phyloP scores from a whole-genome alignment of 441 rosid genomes.

The Erysimum cheiri region DNA sequence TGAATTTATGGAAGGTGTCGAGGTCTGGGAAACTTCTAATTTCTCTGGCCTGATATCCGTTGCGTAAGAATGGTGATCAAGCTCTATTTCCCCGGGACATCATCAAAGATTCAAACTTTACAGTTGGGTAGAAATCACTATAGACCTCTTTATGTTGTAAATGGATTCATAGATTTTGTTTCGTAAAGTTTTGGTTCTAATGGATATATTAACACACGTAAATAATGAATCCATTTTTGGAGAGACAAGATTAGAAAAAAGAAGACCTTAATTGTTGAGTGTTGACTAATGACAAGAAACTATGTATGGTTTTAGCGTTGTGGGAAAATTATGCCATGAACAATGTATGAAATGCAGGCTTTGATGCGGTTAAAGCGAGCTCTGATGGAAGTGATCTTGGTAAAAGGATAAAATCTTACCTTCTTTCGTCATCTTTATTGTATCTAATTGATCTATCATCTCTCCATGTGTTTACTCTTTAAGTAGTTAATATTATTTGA shows the following conservation, averaged over 20 bases:
- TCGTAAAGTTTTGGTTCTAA: slow-evolving; percentile 26
- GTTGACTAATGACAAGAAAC: slow-evolving; percentile 54
- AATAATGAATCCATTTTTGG: background rate
- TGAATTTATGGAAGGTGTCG: slow-evolving; percentile 74
- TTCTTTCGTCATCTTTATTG: background rate
- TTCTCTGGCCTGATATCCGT: slow-evolving; percentile 46
- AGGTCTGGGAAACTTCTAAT: slow-evolving; percentile 84
- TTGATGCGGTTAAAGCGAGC: slow-evolving; percentile 22
- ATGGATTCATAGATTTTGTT: slow-evolving; percentile 6
- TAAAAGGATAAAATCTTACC: slow-evolving; percentile 33
- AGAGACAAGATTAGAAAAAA: too few species aligned
- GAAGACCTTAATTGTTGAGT: slow-evolving; percentile 57
- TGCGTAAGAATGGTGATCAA: slow-evolving; percentile 13
- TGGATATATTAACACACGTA: slow-evolving; percentile 4
- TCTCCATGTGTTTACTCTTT: background rate
- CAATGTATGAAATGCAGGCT: slow-evolving; percentile 53
- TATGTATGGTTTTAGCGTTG: background rate
- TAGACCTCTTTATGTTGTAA: slow-evolving; percentile 22
- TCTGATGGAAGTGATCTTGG: slow-evolving; percentile 72
- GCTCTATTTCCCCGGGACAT: background rate
- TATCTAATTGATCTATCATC: background rate
- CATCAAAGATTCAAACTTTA: background rate
- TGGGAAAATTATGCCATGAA: background rate
- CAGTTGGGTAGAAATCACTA: background rate
- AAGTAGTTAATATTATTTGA: background rate